A percentile compares a stretch with the other conserved stretches of the same genome.
Evolutionary conservation across 1,284 basidiomycete genomes (phyloP).

Genomic region (Grifola frondosa): DNA sequence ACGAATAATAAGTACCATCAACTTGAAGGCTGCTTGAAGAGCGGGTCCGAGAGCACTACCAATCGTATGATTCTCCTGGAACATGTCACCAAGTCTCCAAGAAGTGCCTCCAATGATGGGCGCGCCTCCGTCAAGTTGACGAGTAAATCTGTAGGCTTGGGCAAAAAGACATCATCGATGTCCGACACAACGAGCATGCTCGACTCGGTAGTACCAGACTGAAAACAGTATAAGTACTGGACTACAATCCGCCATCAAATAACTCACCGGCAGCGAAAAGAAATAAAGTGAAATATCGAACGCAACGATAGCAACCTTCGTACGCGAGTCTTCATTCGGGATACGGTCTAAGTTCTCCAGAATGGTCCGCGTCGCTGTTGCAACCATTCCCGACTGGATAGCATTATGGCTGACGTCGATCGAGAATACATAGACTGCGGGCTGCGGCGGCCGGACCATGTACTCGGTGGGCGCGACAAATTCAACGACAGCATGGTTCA

Average conservation of each 20-base stretch:
- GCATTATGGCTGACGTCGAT: slow-evolving; percentile 95
- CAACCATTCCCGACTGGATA: slow-evolving; percentile 95
- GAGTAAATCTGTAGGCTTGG: slow-evolving; percentile 93
- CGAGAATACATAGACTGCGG: slow-evolving; percentile 95
- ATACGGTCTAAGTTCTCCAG: slow-evolving; percentile 94
- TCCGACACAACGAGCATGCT: slow-evolving; percentile 98
- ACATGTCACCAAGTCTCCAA: slow-evolving; percentile 94
- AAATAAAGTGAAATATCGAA: slow-evolving; percentile 95
- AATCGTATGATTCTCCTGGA: slow-evolving; percentile 88
- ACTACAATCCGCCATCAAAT: background rate
- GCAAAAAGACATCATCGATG: slow-evolving; percentile 95
- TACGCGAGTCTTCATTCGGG: slow-evolving; percentile 92
- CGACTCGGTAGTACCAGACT: slow-evolving; percentile 84
- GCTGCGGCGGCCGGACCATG: slow-evolving; percentile 98
- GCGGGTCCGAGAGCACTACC: slow-evolving; percentile 97
- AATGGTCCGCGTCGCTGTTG: slow-evolving; percentile 94
- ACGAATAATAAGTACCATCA: slow-evolving; percentile 65
- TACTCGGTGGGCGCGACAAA: slow-evolving; percentile 99
- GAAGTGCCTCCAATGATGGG: slow-evolving; percentile 78
- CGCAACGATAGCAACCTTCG: slow-evolving; percentile 91
- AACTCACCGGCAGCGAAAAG: slow-evolving; percentile 82
- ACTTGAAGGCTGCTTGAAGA: slow-evolving; percentile 93
- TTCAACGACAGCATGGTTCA: slow-evolving; percentile 93
- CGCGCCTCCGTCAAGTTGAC: slow-evolving; percentile 91
- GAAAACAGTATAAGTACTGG: slow-evolving; percentile 6